These are phyloP conservation scores for Colletotrichum ledebouriae DNA, from an alignment of 2,329 filamentous ascomycete species.

Conservation along the genomic window DNA sequence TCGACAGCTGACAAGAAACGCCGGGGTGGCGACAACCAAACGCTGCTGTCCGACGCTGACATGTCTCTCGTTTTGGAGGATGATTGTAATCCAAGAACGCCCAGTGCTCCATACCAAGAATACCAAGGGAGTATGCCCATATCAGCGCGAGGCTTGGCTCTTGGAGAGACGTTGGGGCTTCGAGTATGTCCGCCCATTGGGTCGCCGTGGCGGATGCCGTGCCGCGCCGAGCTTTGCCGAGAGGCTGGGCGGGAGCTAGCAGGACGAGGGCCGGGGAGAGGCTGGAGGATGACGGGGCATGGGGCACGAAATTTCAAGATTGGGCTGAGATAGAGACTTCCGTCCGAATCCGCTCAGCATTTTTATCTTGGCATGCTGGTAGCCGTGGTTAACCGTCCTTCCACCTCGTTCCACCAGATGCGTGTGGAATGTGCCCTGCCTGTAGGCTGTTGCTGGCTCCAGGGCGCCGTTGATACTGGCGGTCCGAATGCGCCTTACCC, in stretches of 20 bases:
- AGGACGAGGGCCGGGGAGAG: constrained; percentile 26
- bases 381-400: constrained; percentile 20
- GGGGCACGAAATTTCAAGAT: constrained; percentile 26
- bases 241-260: constrained; percentile 38
- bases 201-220: constrained; percentile 33
- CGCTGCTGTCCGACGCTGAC: constrained; percentile 9
- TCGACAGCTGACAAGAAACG: constrained; percentile 32
- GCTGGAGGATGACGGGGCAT: background rate
- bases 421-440: background rate
- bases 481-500: constrained; percentile 12
- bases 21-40: constrained; percentile 3
- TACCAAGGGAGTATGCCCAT: constrained; percentile 12
- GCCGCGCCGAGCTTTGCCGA: constrained; percentile 42
- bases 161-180: constrained; percentile 26
- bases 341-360: constrained; percentile 17
- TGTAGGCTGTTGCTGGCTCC: background rate
- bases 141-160: constrained; percentile 36
- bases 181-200: constrained; percentile 27
- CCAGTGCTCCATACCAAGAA: constrained; percentile 22
- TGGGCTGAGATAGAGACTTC: constrained; percentile 22
- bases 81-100: constrained; percentile 34
- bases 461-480: constrained; percentile 21
- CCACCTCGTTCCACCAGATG: background rate
- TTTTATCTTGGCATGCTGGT: background rate
- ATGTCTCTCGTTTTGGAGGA: background rate